These are phyloP conservation scores for Chaetomium strumarium DNA, from an alignment of 2,329 filamentous ascomycete species.

Conservation along the genomic window DNA sequence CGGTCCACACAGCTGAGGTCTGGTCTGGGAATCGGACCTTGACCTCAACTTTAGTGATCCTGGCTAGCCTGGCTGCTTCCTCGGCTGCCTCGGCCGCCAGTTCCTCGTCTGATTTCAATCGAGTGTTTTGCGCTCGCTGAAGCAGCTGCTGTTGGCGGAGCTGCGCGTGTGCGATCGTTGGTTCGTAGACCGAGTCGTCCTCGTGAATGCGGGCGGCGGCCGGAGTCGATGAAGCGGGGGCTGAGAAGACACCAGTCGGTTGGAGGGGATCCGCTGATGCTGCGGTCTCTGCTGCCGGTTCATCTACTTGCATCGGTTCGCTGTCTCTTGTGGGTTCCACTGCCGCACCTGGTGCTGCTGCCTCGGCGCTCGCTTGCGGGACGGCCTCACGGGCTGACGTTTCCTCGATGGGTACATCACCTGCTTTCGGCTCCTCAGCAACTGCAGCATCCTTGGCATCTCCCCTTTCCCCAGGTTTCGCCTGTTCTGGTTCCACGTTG, in stretches of 20 bases:
- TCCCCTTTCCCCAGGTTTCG: constrained; percentile 16
- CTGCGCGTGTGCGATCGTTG: constrained; percentile 69
- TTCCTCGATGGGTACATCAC: constrained; percentile 12
- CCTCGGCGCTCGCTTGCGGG: background rate
- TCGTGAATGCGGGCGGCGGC: constrained; percentile 63
- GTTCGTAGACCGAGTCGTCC: constrained; percentile 70
- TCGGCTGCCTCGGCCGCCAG: constrained; percentile 63
- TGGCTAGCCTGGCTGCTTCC: constrained; percentile 58
- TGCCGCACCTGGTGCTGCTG: background rate
- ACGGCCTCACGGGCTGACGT: constrained; percentile 11
- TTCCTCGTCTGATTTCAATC: constrained; percentile 78
- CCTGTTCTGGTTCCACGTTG: constrained; percentile 33
- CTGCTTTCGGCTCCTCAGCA: constrained; percentile 10
- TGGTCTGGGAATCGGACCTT: constrained; percentile 87
- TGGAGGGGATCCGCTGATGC: constrained; percentile 30
- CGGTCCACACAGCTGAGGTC: constrained; percentile 66
- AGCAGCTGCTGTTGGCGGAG: constrained; percentile 65
- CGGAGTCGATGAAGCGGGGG: constrained; percentile 68
- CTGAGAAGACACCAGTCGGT: constrained; percentile 67
- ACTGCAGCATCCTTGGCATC: constrained; percentile 12
- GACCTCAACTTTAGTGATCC: constrained; percentile 63
- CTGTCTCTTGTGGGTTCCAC: background rate
- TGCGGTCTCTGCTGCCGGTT: constrained; percentile 5
- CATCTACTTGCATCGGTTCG: constrained; percentile 19
- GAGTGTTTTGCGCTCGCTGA: constrained; percentile 60